Evolutionary conservation across 352 stramenopile species (phyloP).

Genomic region (Globisporangium okanoganense): DNA sequence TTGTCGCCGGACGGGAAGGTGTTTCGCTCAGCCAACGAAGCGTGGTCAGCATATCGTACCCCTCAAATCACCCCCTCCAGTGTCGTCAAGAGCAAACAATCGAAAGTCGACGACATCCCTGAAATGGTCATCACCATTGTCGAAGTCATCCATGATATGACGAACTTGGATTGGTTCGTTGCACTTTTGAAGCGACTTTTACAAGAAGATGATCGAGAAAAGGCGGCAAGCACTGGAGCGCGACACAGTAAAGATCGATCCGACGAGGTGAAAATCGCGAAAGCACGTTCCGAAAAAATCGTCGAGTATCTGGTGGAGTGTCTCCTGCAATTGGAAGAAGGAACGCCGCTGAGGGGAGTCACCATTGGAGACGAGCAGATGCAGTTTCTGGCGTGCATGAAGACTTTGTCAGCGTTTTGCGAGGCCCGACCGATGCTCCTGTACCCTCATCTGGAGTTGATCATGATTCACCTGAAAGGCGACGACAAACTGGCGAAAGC

Average conservation of each 20-base stretch:
- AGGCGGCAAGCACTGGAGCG: slow-evolving; percentile 11
- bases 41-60: slow-evolving; percentile 54
- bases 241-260: slow-evolving; percentile 37
- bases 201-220: slow-evolving; percentile 21
- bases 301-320: slow-evolving; percentile 58
- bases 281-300: slow-evolving; percentile 55
- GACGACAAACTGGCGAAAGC: slow-evolving; percentile 53
- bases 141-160: slow-evolving; percentile 73
- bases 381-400: slow-evolving; percentile 77
- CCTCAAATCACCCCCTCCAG: slow-evolving; percentile 54
- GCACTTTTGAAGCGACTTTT: slow-evolving; percentile 62
- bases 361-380: slow-evolving; percentile 43
- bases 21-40: slow-evolving; percentile 47
- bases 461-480: slow-evolving; percentile 70
- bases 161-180: slow-evolving; percentile 70
- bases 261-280: slow-evolving; percentile 46
- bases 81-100: slow-evolving; percentile 56
- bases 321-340: slow-evolving; percentile 75
- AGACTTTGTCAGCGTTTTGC: slow-evolving; percentile 72
- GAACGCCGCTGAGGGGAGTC: slow-evolving; percentile 44
- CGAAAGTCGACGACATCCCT: slow-evolving; percentile 57
- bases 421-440: slow-evolving; percentile 62
- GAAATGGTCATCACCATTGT: slow-evolving; percentile 67
- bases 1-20: slow-evolving; percentile 54
- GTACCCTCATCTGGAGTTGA: slow-evolving; percentile 50